Evolutionary conservation across 2,329 filamentous ascomycete genomes (phyloP).

Genomic region (Bipolaris cookei): DNA sequence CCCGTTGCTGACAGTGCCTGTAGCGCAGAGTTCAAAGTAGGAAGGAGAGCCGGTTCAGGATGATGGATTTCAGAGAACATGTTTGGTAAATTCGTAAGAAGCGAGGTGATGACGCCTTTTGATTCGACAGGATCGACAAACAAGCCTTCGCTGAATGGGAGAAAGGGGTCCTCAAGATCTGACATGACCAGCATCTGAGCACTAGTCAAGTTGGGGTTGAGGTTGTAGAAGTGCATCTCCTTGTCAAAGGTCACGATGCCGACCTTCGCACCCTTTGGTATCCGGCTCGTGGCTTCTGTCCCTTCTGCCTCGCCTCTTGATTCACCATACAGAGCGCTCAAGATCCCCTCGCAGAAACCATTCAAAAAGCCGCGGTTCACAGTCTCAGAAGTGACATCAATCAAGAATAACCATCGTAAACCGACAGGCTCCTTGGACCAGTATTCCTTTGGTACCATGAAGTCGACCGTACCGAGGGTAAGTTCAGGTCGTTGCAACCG

Average conservation of each 20-base stretch:
- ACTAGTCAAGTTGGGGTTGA: constrained; percentile 78
- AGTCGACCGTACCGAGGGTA: constrained; percentile 91
- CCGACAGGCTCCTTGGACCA: constrained; percentile 95
- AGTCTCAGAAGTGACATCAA: constrained; percentile 91
- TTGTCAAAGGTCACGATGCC: constrained; percentile 97
- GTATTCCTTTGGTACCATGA: constrained; percentile 96
- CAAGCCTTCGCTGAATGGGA: constrained; percentile 86
- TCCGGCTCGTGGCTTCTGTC: constrained; percentile 59
- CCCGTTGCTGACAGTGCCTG: constrained; percentile 85
- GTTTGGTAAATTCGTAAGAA: constrained; percentile 80
- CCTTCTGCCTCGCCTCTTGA: constrained; percentile 55
- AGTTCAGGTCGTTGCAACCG: constrained; percentile 88
- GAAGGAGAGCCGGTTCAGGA: constrained; percentile 85
- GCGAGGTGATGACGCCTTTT: constrained; percentile 82
- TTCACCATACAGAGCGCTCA: constrained; percentile 80
- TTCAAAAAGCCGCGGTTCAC: constrained; percentile 90
- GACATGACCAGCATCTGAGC: constrained; percentile 99
- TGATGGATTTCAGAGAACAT: constrained; percentile 90
- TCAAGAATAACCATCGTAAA: constrained; percentile 84
- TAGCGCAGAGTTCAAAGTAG: constrained; percentile 81
- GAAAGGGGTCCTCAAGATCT: constrained; percentile 94
- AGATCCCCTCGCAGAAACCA: constrained; percentile 87
- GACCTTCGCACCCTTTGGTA: constrained; percentile 83
- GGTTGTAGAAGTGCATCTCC: constrained; percentile 97
- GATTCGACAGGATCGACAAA: constrained; percentile 95